These are phyloP conservation scores for Mycena metata DNA, from an alignment of 768 basidiomycete genomes.

Conservation along the genomic window DNA sequence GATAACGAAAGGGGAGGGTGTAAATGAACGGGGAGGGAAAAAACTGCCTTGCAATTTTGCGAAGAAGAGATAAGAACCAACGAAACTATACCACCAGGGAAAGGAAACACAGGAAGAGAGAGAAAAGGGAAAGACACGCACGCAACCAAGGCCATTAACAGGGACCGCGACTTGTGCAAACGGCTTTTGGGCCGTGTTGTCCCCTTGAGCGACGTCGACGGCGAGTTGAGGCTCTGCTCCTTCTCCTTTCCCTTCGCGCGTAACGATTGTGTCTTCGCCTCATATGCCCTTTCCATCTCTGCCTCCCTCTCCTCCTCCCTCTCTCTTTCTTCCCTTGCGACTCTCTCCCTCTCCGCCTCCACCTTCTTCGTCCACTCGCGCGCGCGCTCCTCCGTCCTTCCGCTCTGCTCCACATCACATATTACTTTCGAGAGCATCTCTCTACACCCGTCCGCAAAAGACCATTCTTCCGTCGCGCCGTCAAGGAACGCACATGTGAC, in stretches of 20 bases:
- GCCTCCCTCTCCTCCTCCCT: conserved; percentile 52
- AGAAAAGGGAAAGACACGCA: conserved; percentile 47
- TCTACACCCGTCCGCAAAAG: conserved; percentile 54
- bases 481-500: conserved; percentile 72
- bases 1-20: conserved; percentile 5
- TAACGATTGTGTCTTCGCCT: conserved; percentile 47
- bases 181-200: conserved; percentile 21
- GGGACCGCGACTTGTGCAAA: conserved; percentile 56
- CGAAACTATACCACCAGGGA: conserved; percentile 3
- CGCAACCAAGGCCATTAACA: conserved; percentile 79
- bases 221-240: conserved; percentile 57
- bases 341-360: conserved; percentile 27
- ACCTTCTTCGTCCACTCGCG: conserved; percentile 39
- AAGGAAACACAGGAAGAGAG: neutral
- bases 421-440: conserved; percentile 65
- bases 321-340: conserved; percentile 52
- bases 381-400: conserved; percentile 54
- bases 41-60: neutral
- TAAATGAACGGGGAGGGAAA: conserved; percentile 35
- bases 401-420: conserved; percentile 64
- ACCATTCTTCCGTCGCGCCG: conserved; percentile 64
- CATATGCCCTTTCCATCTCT: conserved; percentile 38
- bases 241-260: conserved; percentile 63
- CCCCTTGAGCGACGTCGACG: conserved; percentile 30
- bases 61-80: no score